Percentiles rank a stretch among this genome's conserved stretches.
These are phyloP conservation scores for Ophiostoma tasmaniense DNA, from an alignment of 2,329 filamentous ascomycete species.

Conservation along the genomic window DNA sequence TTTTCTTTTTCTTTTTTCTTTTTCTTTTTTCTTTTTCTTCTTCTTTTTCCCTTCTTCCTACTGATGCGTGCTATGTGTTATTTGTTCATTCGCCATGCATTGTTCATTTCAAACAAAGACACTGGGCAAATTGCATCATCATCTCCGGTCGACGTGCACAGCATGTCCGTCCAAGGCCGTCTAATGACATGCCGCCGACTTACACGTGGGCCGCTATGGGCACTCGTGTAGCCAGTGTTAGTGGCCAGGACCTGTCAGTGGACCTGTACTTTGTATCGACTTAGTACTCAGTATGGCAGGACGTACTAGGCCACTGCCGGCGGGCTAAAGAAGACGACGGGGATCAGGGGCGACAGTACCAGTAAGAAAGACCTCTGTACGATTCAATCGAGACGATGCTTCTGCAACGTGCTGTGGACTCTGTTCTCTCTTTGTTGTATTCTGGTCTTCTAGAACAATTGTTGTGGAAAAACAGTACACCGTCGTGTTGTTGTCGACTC, in stretches of 20 bases:
- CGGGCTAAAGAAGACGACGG: not conserved
- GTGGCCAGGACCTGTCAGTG: too few relatives aligned
- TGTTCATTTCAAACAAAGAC: not conserved
- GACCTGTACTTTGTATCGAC: too few relatives aligned
- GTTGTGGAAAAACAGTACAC: not conserved
- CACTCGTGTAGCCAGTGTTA: not conserved
- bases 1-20: too few relatives aligned
- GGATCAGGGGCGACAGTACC: not conserved
- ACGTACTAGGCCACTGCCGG: too few relatives aligned
- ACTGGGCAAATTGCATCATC: not conserved
- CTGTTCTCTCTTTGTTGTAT: not conserved
- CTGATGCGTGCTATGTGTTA: not conserved
- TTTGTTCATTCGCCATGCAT: not conserved
- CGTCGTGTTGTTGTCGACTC: not conserved
- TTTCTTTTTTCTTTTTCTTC: too few relatives aligned
- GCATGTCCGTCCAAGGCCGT: not conserved
- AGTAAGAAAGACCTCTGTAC: not conserved
- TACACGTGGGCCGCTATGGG: not conserved
- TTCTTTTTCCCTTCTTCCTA: not conserved
- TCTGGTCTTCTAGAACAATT: not conserved
- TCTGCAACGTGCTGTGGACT: not conserved
- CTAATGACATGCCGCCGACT: not conserved
- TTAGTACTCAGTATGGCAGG: too few relatives aligned
- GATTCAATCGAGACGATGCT: not conserved
- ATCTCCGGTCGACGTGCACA: not conserved